Conservation (phyloP, 1,284 basidiomycete species). For the Tilletia caries region DNA sequence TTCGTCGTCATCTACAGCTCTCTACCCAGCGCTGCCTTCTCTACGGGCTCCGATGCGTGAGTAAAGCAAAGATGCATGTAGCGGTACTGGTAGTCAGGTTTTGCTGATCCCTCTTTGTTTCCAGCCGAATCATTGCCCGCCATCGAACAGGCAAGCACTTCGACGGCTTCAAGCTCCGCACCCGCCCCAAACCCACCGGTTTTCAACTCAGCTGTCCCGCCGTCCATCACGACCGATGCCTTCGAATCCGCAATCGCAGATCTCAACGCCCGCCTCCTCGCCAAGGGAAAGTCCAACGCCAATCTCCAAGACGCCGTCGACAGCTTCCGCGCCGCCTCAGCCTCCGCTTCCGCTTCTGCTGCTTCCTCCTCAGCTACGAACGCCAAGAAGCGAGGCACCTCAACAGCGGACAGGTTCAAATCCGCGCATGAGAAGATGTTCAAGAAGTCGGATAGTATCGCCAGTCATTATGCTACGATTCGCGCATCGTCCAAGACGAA, state of each 20-base stretch:
- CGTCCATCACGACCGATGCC: neutral
- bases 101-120: too few relatives aligned
- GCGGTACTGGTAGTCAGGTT: too few relatives aligned
- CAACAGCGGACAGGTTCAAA: neutral
- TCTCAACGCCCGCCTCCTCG: neutral
- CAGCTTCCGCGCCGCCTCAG: too few relatives aligned
- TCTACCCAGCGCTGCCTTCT: neutral
- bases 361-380: too few relatives aligned
- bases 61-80: too few relatives aligned
- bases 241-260: neutral
- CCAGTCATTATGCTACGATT: neutral
- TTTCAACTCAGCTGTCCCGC: neutral
- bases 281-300: neutral
- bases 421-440: neutral
- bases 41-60: neutral
- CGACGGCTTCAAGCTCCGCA: neutral
- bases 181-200: neutral
- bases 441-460: constrained; percentile 1
- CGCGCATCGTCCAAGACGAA: neutral
- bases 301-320: neutral
- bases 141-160: neutral
- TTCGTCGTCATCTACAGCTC: neutral
- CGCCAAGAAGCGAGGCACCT: neutral
- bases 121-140: too few relatives aligned
- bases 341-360: too few relatives aligned